These are phyloP conservation scores for Claviceps capensis DNA, from an alignment of 2,329 filamentous ascomycete genomes.

Conservation along the genomic window DNA sequence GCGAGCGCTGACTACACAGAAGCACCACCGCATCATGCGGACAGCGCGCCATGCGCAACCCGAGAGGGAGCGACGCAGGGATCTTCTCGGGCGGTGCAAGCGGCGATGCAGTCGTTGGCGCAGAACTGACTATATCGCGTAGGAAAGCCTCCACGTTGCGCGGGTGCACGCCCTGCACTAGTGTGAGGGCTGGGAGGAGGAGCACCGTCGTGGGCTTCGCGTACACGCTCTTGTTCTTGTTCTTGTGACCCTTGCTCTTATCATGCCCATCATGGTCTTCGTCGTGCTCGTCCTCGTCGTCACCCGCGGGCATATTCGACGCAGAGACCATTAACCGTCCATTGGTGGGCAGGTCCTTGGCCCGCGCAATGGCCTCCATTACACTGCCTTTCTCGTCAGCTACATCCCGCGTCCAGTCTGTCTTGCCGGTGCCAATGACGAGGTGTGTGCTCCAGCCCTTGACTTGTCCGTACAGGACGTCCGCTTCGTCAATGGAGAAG, in stretches of 20 bases:
- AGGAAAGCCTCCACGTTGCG: slow-evolving; percentile 59
- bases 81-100: slow-evolving; percentile 20
- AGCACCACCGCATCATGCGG: slow-evolving; percentile 81
- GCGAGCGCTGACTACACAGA: slow-evolving; percentile 87
- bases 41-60: slow-evolving; percentile 34
- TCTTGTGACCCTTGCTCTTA: slow-evolving; percentile 16
- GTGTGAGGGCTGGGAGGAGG: slow-evolving; percentile 70
- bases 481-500: slow-evolving; percentile 62
- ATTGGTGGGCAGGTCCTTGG: slow-evolving; percentile 42
- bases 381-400: slow-evolving; percentile 75
- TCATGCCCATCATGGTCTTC: slow-evolving; percentile 24
- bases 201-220: slow-evolving; percentile 63
- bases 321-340: slow-evolving; percentile 81
- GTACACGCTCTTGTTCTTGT: slow-evolving; percentile 24
- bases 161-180: slow-evolving; percentile 75
- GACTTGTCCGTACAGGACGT: slow-evolving; percentile 72
- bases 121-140: slow-evolving; percentile 50
- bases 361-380: slow-evolving; percentile 58
- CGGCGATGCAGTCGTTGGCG: slow-evolving; percentile 61
- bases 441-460: slow-evolving; percentile 83
- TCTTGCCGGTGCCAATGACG: slow-evolving; percentile 87
- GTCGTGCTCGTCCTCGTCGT: neutral
- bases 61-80: slow-evolving; percentile 8
- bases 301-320: slow-evolving; percentile 60
- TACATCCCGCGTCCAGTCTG: slow-evolving; percentile 85